Evolutionary conservation across 495 filamentous ascomycete species (phyloP), one percentile per base, ranked within the genome.

Genomic region (Apodospora peruviana): DNA sequence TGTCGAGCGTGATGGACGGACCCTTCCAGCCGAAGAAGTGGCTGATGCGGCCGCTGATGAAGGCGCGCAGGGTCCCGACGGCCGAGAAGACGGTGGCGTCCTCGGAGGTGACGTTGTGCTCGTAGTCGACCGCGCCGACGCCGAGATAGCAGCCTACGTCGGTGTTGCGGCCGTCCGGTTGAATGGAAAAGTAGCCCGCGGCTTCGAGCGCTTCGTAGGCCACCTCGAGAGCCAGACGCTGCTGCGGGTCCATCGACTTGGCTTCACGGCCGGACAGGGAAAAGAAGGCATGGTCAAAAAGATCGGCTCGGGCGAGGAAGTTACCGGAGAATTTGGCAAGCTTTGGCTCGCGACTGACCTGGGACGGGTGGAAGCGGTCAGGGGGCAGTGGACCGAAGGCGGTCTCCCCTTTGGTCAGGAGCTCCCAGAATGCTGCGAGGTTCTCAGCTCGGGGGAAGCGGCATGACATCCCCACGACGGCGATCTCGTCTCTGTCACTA

Each of bases 181-280:
- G 8, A 5, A 19, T 68, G 7, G 80, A 74, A 0, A 86, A 16
- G 21, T 54, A 50, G 78, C 55, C 90, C 38, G 81, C 76, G 53
- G 52, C 45, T 58, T 91, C 88, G 1, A 94, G 71, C 1, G 88
- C 88, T 51, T 90, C 84, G 56, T 90, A 91, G 0, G 85, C 86
- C 34, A 81, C 86, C 36, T 86, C 76, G 3, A 94, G 71, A 0
- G 84, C 79, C 25, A 90, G 65, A 19, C 88, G 80, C 57, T 90
- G 87, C 56, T 88, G 87, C 2, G 88, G 88, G 59, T 91, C 88
- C 50, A 53, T 55, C 3, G 25, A 29, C 3, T 84, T 82, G 29
- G 88, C 82, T 37, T 82, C 80, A 2, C 68, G 61, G 4, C 72
- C 63, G 1, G 70, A 75, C 18, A 80, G 71, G 3, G 65, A 65